Conservation (phyloP, 768 basidiomycete genomes). For the Pulveroboletus sp. region DNA sequence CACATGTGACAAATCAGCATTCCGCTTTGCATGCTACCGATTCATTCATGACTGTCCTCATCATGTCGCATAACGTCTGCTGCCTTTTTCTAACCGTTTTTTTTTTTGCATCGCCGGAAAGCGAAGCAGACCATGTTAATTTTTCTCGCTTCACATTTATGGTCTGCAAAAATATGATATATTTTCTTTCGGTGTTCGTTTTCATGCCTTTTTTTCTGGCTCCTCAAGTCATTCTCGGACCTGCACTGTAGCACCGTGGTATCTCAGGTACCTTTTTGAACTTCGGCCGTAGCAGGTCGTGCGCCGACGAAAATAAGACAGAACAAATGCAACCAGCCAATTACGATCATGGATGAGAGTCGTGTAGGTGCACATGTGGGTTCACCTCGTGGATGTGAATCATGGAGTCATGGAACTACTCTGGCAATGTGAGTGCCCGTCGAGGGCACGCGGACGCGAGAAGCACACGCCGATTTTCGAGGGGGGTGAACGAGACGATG, state of each 20-base stretch:
- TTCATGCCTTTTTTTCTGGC: constrained; percentile 1
- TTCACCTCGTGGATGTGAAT: constrained; percentile 2
- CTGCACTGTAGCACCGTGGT: not conserved
- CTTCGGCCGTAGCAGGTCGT: not conserved
- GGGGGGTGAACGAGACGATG: not conserved
- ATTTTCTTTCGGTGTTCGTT: constrained; percentile 3
- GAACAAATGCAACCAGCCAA: not conserved
- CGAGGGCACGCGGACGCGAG: not conserved
- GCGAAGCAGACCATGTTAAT: constrained; percentile 16
- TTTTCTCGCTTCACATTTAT: constrained; percentile 9
- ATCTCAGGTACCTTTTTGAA: not conserved
- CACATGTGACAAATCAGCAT: constrained; percentile 19
- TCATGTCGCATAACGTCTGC: constrained; percentile 17
- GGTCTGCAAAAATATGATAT: constrained; percentile 22
- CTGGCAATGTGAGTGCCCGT: constrained; percentile 4
- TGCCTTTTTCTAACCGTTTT: constrained; percentile 9
- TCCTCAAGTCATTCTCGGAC: constrained; percentile 1
- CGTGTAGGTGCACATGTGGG: not conserved
- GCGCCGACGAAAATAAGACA: not conserved
- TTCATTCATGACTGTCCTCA: constrained; percentile 13
- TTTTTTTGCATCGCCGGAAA: constrained; percentile 15
- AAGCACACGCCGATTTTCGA: constrained; percentile 7
- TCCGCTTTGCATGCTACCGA: constrained; percentile 22
- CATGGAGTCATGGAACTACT: not conserved
- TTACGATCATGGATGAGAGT: not conserved